Conservation (phyloP, 2,329 filamentous ascomycete species). For the Penicillium sp. region DNA sequence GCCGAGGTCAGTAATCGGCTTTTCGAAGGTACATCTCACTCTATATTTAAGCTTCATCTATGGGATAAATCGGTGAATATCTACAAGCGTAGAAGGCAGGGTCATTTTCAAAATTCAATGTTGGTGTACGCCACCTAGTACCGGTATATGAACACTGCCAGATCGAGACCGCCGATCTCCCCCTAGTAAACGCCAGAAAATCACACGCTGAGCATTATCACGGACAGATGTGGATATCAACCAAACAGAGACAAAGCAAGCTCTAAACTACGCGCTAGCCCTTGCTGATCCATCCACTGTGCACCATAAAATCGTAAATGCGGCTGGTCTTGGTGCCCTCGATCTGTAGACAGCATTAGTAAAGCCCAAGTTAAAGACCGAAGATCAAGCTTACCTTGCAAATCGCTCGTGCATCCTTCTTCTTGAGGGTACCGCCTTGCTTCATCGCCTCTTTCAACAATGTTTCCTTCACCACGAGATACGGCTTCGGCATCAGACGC, state of each 20-base stretch:
- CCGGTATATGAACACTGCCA: slow-evolving; percentile 11
- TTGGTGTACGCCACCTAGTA: background rate
- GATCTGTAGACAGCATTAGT: slow-evolving; percentile 47
- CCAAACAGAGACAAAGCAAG: slow-evolving; percentile 1
- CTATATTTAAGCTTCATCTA: background rate
- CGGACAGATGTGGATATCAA: slow-evolving; percentile 19
- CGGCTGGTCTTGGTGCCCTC: slow-evolving; percentile 79
- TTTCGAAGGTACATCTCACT: background rate
- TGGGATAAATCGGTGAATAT: background rate
- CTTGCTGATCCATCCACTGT: slow-evolving; percentile 86
- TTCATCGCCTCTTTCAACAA: slow-evolving; percentile 88
- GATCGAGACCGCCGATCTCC: slow-evolving; percentile 12
- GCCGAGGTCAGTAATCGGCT: background rate
- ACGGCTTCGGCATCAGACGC: slow-evolving; percentile 86
- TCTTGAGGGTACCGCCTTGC: slow-evolving; percentile 81
- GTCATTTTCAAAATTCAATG: background rate
- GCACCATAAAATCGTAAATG: slow-evolving; percentile 92
- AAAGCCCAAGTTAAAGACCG: background rate
- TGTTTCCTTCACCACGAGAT: slow-evolving; percentile 88
- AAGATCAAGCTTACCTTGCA: slow-evolving; percentile 50
- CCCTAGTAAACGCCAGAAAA: slow-evolving; percentile 14
- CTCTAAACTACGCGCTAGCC: slow-evolving; percentile 46
- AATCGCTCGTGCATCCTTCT: slow-evolving; percentile 86
- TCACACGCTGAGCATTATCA: slow-evolving; percentile 14
- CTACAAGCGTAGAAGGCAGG: background rate